A percentile compares a stretch with the other conserved stretches of the same genome.
Conservation (phyloP, 345 rosid genomes). For the Pistacia integerrima region DNA sequence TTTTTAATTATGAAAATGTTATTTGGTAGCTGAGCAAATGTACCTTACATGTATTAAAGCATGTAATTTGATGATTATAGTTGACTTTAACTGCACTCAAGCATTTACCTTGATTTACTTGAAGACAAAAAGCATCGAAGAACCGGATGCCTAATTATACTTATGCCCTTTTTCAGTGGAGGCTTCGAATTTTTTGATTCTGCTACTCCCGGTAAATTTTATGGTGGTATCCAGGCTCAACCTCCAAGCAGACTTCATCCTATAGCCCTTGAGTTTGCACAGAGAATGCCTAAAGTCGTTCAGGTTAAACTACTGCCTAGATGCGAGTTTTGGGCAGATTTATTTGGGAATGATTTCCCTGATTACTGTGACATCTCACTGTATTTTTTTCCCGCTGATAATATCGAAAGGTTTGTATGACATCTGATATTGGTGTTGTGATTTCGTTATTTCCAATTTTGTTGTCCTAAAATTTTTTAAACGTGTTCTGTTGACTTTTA, state of each 20-base stretch:
- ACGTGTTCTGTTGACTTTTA: conserved; percentile 20
- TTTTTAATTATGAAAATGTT: neutral
- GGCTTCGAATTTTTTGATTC: conserved; percentile 42
- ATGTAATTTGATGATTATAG: neutral
- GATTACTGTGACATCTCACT: conserved; percentile 48
- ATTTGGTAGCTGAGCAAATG: neutral
- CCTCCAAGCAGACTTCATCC: conserved; percentile 42
- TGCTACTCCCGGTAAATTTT: conserved; percentile 29
- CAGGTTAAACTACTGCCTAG: conserved; percentile 49
- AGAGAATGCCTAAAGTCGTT: conserved; percentile 48
- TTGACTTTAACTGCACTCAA: neutral
- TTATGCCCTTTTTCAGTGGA: conserved; percentile 46
- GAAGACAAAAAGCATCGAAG: conserved; percentile 14
- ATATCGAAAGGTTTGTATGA: conserved; percentile 46
- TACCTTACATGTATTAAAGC: neutral
- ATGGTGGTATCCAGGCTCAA: conserved; percentile 51
- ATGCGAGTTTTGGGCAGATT: conserved; percentile 22
- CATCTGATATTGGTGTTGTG: neutral
- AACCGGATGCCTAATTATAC: conserved; percentile 20
- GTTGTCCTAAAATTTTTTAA: neutral
- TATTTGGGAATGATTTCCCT: conserved; percentile 37
- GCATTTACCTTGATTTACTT: conserved; percentile 1
- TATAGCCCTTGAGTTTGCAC: conserved; percentile 45
- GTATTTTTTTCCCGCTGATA: conserved; percentile 53
- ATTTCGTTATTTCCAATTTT: conserved; percentile 10